Base-by-base conservation (phyloP, 2,329 filamentous ascomycete genomes). In the Aspergillus tamarii region DNA sequence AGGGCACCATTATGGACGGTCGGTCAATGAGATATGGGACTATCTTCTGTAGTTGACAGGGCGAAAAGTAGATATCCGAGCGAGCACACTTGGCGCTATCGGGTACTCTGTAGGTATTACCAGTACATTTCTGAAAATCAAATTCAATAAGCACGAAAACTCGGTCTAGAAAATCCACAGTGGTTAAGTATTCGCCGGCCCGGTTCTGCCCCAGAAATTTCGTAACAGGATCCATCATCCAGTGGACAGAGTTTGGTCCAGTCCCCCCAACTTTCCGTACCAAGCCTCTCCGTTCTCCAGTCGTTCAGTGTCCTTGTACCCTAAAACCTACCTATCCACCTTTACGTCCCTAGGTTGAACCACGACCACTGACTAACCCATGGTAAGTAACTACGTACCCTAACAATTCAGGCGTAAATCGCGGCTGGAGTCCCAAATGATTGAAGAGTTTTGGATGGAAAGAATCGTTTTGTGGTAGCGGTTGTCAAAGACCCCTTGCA, bases 171-270 rank as follows among this genome's bases (percentile, higher is more conserved):
- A 48, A 57, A 55, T 57, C 57, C 30, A 46, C 50, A 56, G 28
- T 21, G 23, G 50, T 41, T 43, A 28, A 62, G 39, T 60, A 61
- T 54, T 61, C 46, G 61, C 63, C 67, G 67, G 66, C 36, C 64
- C 64, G 68, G 63, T 64, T 43, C 52, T 69, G 67, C 67, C 68
- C 69, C 68, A 67, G 68, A 66, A 32, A 59, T 69, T 67, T 67
- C 66, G 66, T 69, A 69, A 68, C 28, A 63, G 64, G 64, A 68
- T 67, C 65, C 65, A 67, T 67, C 62, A 57, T 53, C 61, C 46
- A 57, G 30, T 19, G 53, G 59, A 62, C 52, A 64, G 57, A 66
- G 56, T 65, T 62, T 64, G 61, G 52, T 59, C 56, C 50, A 56
- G 43, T 59, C 41, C 50, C 53, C 69, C 67, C 64, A 69, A 43